A percentile compares a stretch with the other conserved stretches of the same genome.
Conservation (phyloP, 2,329 filamentous ascomycete genomes). For the Fusarium tuaranense region DNA sequence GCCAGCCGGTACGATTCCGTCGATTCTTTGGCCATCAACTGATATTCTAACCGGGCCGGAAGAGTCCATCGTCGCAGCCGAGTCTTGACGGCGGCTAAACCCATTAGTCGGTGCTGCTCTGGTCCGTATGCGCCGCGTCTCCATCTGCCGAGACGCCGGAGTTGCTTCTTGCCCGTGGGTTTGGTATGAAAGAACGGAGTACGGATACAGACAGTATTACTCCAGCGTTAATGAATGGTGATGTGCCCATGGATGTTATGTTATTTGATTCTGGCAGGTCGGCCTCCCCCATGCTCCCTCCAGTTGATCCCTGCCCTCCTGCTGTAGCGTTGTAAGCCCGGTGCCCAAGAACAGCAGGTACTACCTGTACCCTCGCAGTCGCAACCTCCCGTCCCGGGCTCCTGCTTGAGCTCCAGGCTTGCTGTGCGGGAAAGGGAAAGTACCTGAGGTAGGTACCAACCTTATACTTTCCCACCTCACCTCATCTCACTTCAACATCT, state of each 20-base stretch:
- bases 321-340: not conserved
- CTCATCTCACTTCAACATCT: constrained; percentile 6
- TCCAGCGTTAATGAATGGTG: not conserved
- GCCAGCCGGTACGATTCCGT: constrained; percentile 11
- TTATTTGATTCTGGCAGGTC: constrained; percentile 21
- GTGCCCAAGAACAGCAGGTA: constrained; percentile 7
- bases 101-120: constrained; percentile 4
- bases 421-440: not conserved
- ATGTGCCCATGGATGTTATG: not conserved
- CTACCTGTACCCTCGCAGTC: not conserved
- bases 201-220: not conserved
- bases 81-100: constrained; percentile 3
- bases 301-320: constrained; percentile 21
- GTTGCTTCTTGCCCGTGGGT: not conserved
- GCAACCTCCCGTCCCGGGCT: not conserved
- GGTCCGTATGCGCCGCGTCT: not conserved
- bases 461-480: constrained; percentile 26
- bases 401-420: not conserved
- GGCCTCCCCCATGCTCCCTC: constrained; percentile 20
- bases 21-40: constrained; percentile 12
- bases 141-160: constrained; percentile 4
- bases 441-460: constrained; percentile 12
- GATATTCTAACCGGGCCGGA: constrained; percentile 4
- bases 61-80: not conserved
- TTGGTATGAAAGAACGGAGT: not conserved